Base-by-base conservation (phyloP, 768 basidiomycete species). In the Panaeolus cyanescens region DNA sequence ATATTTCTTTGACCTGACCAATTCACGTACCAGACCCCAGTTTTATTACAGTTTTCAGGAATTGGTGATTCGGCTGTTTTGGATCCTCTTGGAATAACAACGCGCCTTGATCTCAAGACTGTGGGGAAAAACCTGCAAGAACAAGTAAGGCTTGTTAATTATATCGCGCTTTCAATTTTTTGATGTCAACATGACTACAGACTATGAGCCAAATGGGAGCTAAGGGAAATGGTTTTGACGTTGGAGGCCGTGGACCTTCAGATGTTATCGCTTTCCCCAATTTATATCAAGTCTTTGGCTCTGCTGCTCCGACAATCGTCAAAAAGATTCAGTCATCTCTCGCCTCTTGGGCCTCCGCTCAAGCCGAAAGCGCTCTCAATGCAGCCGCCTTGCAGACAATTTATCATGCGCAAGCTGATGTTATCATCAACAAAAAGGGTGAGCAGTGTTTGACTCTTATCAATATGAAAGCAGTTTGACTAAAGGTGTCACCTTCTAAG, bases 101-200 rank as follows among this genome's bases (percentile, higher is more conserved):
- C 80, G 3, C 70, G 74, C n/a, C 71, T 85, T 37, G 70, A 83
- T 59, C 71, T 85, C 30, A 77, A 77, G 62, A 79, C 77, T 5
- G 84, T 86, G 4, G 85, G 85, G 5, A 78, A 77, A 70, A 86
- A 87, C 67, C 76, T 87, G 22, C 85, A 86, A 67, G 85, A 86
- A 65, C 83, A 85, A 73, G 79, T 77, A 54, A 5, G 64, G 45
- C 10, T 15, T 13, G 17, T 5, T 15, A 15, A 15, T 8, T 5
- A 28, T 22, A 8, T 22, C 12, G 1, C 8, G 2, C 22, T 8
- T 12, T 20, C 37, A 7, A 12, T 28, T 28, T 50, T 25, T 28
- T 50, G 45, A 50, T 15, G 5, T 28, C 1, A 28, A 10, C 12
- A 8, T n/a, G n/a, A 8, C 13, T 25, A 50, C 12, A 50, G 45